Conservation (phyloP, 805 yeast genomes). For the Scheffersomyces coipomensis region DNA sequence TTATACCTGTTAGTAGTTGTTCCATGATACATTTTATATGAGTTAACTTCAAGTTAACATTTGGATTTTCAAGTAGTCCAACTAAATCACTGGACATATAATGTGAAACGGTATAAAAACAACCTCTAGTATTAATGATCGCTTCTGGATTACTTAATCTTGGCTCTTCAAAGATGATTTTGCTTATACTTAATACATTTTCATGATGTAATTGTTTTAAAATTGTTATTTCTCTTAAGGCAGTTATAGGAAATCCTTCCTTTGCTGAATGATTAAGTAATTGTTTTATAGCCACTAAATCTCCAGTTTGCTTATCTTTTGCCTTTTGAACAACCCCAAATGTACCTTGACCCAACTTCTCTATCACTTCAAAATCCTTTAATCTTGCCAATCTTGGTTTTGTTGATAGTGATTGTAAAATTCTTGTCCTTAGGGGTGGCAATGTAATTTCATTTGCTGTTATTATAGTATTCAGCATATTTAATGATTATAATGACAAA, state of each 20-base stretch:
- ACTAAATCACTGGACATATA: constrained; percentile 91
- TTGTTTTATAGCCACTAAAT: constrained; percentile 83
- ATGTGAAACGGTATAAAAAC: constrained; percentile 85
- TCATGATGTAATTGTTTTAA: constrained; percentile 66
- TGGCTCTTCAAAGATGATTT: constrained; percentile 58
- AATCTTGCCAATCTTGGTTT: constrained; percentile 27
- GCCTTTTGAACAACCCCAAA: constrained; percentile 84
- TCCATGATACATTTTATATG: constrained; percentile 81
- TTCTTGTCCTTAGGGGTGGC: neutral
- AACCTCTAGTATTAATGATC: constrained; percentile 35
- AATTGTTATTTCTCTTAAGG: constrained; percentile 86
- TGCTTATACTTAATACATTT: constrained; percentile 75
- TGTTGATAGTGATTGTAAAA: neutral
- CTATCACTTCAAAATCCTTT: constrained; percentile 29
- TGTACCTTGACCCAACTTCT: constrained; percentile 44
- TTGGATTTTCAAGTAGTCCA: constrained; percentile 82
- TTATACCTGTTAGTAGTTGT: constrained; percentile 78
- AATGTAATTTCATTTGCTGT: too few species aligned
- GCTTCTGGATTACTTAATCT: constrained; percentile 32
- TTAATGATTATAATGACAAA: too few species aligned
- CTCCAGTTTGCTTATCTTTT: constrained; percentile 46
- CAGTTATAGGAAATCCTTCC: constrained; percentile 90
- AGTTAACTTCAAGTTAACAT: constrained; percentile 54
- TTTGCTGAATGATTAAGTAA: constrained; percentile 74
- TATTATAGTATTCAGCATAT: too few species aligned